Percentiles rank a stretch among this genome's conserved stretches.
phyloP scores from a whole-genome alignment of 2,329 filamentous ascomycete genomes.

The Sclerotiophoma versabilis region DNA sequence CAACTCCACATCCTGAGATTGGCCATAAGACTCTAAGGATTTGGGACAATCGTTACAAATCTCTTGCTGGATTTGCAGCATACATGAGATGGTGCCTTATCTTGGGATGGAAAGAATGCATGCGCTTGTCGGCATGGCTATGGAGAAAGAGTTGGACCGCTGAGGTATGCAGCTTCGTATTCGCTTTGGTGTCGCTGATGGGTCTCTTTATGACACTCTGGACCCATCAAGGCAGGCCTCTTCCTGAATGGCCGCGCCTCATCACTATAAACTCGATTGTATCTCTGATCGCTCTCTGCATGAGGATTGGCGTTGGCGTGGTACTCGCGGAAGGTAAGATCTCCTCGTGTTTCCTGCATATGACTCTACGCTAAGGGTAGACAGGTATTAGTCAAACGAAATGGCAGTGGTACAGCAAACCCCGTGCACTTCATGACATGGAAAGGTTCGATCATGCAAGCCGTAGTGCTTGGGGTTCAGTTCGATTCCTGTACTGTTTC shows the following conservation, averaged over 20 bases:
- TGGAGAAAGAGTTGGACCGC: conserved; percentile 3
- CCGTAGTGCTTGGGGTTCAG: conserved; percentile 20
- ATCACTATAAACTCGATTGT: neutral
- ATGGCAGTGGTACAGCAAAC: conserved; percentile 19
- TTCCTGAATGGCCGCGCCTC: neutral
- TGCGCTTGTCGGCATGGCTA: neutral
- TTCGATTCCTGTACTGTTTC: conserved; percentile 4
- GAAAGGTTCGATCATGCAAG: conserved; percentile 19
- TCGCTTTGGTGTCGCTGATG: neutral
- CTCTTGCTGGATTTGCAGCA: too few relatives aligned
- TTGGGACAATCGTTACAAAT: too few relatives aligned
- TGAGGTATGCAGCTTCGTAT: neutral
- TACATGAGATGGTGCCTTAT: neutral
- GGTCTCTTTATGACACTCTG: neutral
- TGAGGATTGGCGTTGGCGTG: conserved; percentile 1
- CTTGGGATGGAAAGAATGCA: neutral
- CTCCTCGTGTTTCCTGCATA: too few relatives aligned
- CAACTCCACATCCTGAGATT: too few relatives aligned
- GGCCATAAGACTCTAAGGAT: too few relatives aligned
- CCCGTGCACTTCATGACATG: conserved; percentile 12
- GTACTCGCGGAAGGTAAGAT: conserved; percentile 20
- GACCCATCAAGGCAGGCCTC: neutral
- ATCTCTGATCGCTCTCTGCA: neutral
- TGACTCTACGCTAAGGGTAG: too few relatives aligned
- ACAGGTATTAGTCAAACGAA: conserved; percentile 25